Base-by-base conservation (phyloP, 2,329 filamentous ascomycete genomes). In the Alternaria sp. region DNA sequence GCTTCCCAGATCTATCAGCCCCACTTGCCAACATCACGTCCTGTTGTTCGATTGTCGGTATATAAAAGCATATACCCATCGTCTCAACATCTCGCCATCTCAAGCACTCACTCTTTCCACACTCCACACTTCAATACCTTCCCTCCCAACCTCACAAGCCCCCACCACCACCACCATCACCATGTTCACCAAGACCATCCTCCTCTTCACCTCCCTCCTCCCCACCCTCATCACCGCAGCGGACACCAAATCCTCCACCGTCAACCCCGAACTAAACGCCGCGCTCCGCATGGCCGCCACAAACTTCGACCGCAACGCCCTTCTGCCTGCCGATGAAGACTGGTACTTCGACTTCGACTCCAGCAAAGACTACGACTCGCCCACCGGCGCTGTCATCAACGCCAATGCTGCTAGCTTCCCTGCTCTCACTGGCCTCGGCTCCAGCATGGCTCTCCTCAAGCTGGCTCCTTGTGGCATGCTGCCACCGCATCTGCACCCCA, bases 381-480 rank as follows among this genome's bases (percentile, higher is more conserved):
- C 81, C 63, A 63, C 83, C 1, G 85, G 85, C 12, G 80, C 81
- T 15, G 85, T 87, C 32, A 79, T 84, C 65, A 86, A 84, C 67
- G 85, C 85, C 66, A 85, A 85, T 65, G 82, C 82, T 12, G 83
- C 83, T 17, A 85, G 83, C 19, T 85, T 85, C 66, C 84, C 84
- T 6, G 83, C 83, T 17, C 75, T 83, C 1, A 79, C 80, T 13
- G 82, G 80, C 19, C 79, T 84, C 32, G 83, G 83, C 43, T 82
- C 86, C 76, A 85, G 83, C 13, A 71, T 84, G 72, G 83, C 80
- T 7, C 75, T 83, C 47, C 70, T 84, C 28, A 77, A 74, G 63
- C 79, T 86, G 8, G 85, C 85, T 0, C 83, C 85, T 4, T 86
- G 85, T 69, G 81, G 81, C 15, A 85, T 86, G 81, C 77, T 86